phyloP scores from a whole-genome alignment of 257 asterid species.

The Nicotiana noctiflora region DNA sequence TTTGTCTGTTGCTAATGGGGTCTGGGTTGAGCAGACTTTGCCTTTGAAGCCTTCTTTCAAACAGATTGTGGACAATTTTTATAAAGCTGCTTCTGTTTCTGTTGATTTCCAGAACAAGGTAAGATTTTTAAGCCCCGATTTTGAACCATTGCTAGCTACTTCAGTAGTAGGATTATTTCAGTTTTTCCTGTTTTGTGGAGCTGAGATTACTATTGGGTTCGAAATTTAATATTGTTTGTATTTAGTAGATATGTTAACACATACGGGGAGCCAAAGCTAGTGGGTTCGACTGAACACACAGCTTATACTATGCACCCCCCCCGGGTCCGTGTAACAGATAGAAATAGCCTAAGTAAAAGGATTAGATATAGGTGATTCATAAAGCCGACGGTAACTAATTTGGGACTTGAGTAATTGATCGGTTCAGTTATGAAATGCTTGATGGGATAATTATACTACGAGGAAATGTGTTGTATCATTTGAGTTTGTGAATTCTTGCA shows the following conservation, averaged over 20 bases:
- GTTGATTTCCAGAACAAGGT: constrained; percentile 39
- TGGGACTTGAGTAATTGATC: neutral
- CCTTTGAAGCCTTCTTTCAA: constrained; percentile 26
- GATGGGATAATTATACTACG: neutral
- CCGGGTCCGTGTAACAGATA: no score
- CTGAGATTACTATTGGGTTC: no score
- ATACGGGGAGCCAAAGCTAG: no score
- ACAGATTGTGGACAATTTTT: constrained; percentile 20
- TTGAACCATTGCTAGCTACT: neutral
- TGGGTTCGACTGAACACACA: no score
- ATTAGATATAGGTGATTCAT: no score
- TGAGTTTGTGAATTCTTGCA: neutral
- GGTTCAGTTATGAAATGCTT: neutral
- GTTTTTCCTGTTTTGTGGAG: no score
- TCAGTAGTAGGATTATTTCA: no score
- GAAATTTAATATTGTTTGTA: no score
- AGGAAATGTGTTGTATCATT: neutral
- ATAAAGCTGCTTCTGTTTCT: constrained; percentile 23
- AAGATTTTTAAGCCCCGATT: neutral
- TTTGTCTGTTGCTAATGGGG: constrained; percentile 26
- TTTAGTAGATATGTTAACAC: no score
- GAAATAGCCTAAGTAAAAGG: no score
- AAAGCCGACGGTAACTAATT: no score
- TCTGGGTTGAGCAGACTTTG: constrained; percentile 39
- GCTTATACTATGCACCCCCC: no score